phyloP scores from a whole-genome alignment of 352 stramenopile species.

The Phytophthora vignae region DNA sequence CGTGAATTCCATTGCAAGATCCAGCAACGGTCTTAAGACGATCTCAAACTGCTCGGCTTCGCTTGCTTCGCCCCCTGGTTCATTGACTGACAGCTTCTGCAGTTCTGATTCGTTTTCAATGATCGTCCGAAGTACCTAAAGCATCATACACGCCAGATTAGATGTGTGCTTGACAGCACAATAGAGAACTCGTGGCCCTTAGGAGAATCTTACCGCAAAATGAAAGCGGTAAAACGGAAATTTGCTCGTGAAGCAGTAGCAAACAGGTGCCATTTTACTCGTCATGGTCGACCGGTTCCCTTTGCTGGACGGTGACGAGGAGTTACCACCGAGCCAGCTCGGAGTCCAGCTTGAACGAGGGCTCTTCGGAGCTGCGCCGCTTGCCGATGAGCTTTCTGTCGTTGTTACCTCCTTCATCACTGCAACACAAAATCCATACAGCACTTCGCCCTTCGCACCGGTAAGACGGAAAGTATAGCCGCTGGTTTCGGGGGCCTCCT shows the following conservation, averaged over 20 bases:
- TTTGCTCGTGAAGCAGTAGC: slow-evolving; percentile 89
- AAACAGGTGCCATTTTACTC: slow-evolving; percentile 63
- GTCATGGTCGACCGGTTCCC: slow-evolving; percentile 19
- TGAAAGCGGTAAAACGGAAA: slow-evolving; percentile 90
- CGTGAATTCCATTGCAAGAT: slow-evolving; percentile 65
- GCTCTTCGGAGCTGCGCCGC: slow-evolving; percentile 18
- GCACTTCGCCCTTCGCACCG: slow-evolving; percentile 81
- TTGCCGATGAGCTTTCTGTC: slow-evolving; percentile 7
- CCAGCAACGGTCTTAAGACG: slow-evolving; percentile 55
- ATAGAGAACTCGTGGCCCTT: not conserved
- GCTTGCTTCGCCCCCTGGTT: slow-evolving; percentile 9
- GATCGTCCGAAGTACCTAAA: slow-evolving; percentile 70
- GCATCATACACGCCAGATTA: slow-evolving; percentile 1
- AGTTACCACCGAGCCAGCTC: slow-evolving; percentile 28
- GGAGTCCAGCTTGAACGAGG: slow-evolving; percentile 22
- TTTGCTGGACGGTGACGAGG: slow-evolving; percentile 23
- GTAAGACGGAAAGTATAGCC: slow-evolving; percentile 88
- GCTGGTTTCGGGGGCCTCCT: slow-evolving; percentile 66
- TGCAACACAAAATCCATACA: slow-evolving; percentile 83
- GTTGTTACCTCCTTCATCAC: slow-evolving; percentile 61
- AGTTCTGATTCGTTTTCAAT: slow-evolving; percentile 74
- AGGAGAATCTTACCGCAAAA: slow-evolving; percentile 60
- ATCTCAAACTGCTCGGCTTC: slow-evolving; percentile 63
- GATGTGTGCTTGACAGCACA: not conserved
- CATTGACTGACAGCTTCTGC: slow-evolving; percentile 7